phyloP scores from a whole-genome alignment of 2,329 filamentous ascomycete species.

The Trichoderma asperellum region DNA sequence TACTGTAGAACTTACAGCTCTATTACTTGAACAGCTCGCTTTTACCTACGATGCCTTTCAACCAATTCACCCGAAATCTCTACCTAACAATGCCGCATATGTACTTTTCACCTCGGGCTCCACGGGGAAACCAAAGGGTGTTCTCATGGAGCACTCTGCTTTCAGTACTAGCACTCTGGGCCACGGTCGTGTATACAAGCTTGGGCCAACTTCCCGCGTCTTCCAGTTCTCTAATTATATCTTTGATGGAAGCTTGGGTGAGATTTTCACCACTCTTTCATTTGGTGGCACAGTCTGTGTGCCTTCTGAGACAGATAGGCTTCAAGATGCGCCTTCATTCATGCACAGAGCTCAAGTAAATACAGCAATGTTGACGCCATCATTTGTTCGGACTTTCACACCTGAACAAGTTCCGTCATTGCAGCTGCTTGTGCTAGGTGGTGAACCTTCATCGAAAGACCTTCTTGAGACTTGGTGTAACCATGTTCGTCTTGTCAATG shows the following conservation, averaged over 20 bases:
- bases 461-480: slow-evolving; percentile 29
- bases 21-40: slow-evolving; percentile 13
- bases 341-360: slow-evolving; percentile 22
- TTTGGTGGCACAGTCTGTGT: slow-evolving; percentile 34
- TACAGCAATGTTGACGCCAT: slow-evolving; percentile 32
- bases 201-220: slow-evolving; percentile 53
- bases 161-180: slow-evolving; percentile 56
- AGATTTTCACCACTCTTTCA: slow-evolving; percentile 34
- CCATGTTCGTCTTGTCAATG: slow-evolving; percentile 31
- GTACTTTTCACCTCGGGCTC: slow-evolving; percentile 39
- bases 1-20: slow-evolving; percentile 9
- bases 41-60: slow-evolving; percentile 1
- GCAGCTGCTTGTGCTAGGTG: slow-evolving; percentile 27
- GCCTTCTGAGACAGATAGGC: slow-evolving; percentile 32
- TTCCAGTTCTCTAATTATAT: slow-evolving; percentile 56
- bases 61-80: background rate
- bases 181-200: slow-evolving; percentile 52
- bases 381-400: slow-evolving; percentile 30
- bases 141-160: slow-evolving; percentile 50
- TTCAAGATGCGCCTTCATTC: slow-evolving; percentile 26
- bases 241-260: slow-evolving; percentile 52
- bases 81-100: slow-evolving; percentile 31
- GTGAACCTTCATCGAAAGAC: slow-evolving; percentile 28
- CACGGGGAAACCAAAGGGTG: slow-evolving; percentile 38
- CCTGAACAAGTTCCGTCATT: slow-evolving; percentile 30